Evolutionary conservation across 805 yeast species (phyloP), one percentile per base, ranked within the genome.

Genomic region (Wickerhamiella sorbophila): DNA sequence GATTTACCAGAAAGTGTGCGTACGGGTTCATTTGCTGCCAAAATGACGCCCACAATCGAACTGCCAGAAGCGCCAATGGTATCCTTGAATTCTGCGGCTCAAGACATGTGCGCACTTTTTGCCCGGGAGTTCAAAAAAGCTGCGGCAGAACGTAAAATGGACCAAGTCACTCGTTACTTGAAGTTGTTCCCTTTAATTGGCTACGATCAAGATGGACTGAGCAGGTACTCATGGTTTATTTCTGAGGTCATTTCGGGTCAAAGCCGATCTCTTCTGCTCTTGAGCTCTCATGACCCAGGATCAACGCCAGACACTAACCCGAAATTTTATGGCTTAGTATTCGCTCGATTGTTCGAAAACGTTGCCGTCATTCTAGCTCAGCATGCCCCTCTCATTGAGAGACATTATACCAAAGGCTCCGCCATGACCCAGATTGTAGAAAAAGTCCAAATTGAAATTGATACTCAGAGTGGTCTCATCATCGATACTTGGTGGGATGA

Each of bases 391-490:
- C 71, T 91, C 32, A 85, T 91, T 21, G 72, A 70, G 33, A 69
- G 68, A 38, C 79, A 77, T 55, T 91, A 91, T 55, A 24, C 29
- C 29, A 24, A 24, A 24, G 94, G 88, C 16, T 62, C 63, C 2
- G 55, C 61, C 19, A 76, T 87, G 67, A 62, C 70, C 2, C 69
- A 69, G 27, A 86, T 88, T 8, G 69, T 87, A 50, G 74, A 71
- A 16, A 72, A 73, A 39, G 78, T 91, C 26, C 94, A 88, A 60
- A 66, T 72, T 39, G 98, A 91, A 55, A 78, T 91, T 24, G 98
- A 91, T 55, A 68, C 87, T n/a, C 98, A 91, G 55, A 79, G 88
- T 20, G 93, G 94, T 1, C 65, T 91, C 35, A 81, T 91, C 3
- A 67, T 82, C 42, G 97, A 88, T 58, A 82, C 91, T 0, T 84